Percentiles rank a stretch among this genome's conserved stretches.
Conservation (phyloP, 225 moss, liverwort and hornwort species). For the Pseudisothecium myosuroides region DNA sequence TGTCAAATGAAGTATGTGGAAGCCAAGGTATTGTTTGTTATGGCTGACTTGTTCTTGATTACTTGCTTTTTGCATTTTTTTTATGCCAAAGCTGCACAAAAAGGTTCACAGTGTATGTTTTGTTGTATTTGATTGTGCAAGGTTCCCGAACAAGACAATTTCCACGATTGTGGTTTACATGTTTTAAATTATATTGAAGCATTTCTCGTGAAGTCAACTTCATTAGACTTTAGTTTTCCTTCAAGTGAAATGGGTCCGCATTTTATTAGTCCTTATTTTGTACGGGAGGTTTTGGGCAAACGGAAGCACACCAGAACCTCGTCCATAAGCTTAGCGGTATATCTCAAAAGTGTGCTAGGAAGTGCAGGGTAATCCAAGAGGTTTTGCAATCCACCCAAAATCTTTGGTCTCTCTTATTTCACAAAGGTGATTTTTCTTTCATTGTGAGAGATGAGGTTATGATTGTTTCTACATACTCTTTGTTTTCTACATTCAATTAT, state of each 20-base stretch:
- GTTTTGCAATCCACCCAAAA: not conserved
- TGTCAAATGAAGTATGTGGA: not conserved
- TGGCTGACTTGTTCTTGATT: too few species aligned
- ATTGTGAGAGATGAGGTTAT: not conserved
- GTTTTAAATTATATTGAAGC: not conserved
- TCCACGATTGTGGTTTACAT: too few species aligned
- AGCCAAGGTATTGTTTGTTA: too few species aligned
- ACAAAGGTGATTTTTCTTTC: not conserved
- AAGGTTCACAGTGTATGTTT: too few species aligned
- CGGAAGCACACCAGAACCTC: not conserved
- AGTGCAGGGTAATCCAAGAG: not conserved
- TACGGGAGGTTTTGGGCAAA: not conserved
- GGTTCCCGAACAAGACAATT: too few species aligned
- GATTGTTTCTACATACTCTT: not conserved
- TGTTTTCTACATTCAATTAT: too few species aligned
- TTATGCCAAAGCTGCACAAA: too few species aligned
- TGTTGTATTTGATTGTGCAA: too few species aligned
- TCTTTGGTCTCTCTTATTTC: not conserved
- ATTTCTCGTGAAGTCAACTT: not conserved
- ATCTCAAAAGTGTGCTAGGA: not conserved
- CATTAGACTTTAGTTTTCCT: not conserved
- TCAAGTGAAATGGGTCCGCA: not conserved
- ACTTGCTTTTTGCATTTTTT: too few species aligned
- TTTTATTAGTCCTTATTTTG: not conserved
- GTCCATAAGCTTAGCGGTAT: not conserved